Evolutionary conservation across 805 yeast species (phyloP), one percentile per base, ranked within the genome.

Genomic region (Myxozyma kluyveri): DNA sequence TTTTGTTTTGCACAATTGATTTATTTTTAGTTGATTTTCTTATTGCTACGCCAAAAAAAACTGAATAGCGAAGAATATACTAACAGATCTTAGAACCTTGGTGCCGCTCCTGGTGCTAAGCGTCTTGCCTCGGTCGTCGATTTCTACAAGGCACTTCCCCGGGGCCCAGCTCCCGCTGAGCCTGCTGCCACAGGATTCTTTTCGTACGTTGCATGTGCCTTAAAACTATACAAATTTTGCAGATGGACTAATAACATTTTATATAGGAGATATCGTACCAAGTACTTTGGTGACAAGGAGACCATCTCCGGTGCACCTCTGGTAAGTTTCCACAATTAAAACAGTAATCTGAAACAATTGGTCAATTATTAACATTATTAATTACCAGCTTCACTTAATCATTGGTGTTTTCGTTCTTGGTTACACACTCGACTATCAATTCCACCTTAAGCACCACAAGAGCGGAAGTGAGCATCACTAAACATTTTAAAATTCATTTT

Each of bases 111-210:
- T 67, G 86, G 91, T 66, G 98, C 98, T 65, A 88, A 88, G 81
- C 88, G 96, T 77, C 88, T 93, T 84, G 84, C 88, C 63, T 86
- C 87, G 72, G 96, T 91, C 66, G 97, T 91, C 66, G 79, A 87
- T 61, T 90, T 93, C 82, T 91, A 91, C 86, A 87, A 91, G 77
- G 83, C 88, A 64, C 82, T 91, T 66, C 99, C 99, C 69, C 90
- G 88, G 71, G 98, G 98, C 49, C 75, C 84, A 54, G 95, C 95
- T 56, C 83, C 91, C 62, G 82, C 82, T 63, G 73, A 81, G 61
- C 22, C 29, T 36, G 79, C 83, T 73, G 81, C 88, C 66, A 72
- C 60, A 48, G 61, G 64, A 45, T 66, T 65, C 32, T 24, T 57
- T 39, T 63, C 48, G 61, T 57, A 54, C 31, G 59, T 26, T 18